Conservation (phyloP, 2,329 filamentous ascomycete species). For the Colletotrichum sp. region DNA sequence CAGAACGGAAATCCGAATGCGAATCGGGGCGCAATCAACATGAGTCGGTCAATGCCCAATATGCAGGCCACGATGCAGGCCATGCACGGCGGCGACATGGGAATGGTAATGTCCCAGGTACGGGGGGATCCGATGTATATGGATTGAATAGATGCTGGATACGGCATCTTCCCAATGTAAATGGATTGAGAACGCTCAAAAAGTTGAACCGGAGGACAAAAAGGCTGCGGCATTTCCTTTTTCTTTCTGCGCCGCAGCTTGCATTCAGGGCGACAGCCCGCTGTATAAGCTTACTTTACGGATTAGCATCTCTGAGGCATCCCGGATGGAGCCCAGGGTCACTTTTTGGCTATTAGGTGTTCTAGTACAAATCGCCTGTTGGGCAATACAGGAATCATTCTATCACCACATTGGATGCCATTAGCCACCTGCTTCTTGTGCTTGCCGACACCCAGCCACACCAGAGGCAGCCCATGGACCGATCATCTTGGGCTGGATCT, state of each 20-base stretch:
- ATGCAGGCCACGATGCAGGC: conserved; percentile 48
- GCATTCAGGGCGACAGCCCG: conserved; percentile 4
- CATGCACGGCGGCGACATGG: conserved; percentile 48
- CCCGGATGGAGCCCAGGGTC: not conserved
- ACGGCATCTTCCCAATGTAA: not conserved
- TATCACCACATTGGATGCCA: not conserved
- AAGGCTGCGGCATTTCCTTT: not conserved
- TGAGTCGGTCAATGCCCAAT: conserved; percentile 52
- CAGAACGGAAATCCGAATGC: conserved; percentile 43
- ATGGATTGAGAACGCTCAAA: not conserved
- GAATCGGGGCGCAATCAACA: conserved; percentile 40
- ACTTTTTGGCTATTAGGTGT: not conserved
- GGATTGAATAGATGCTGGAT: conserved; percentile 38
- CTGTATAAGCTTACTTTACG: conserved; percentile 16
- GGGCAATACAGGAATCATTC: not conserved
- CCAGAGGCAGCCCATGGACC: not conserved
- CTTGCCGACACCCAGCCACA: not conserved
- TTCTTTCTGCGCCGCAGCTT: not conserved
- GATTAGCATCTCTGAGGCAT: conserved; percentile 1
- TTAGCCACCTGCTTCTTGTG: not conserved
- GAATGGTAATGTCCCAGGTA: conserved; percentile 50
- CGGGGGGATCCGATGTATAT: conserved; percentile 58
- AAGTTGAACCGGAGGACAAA: not conserved
- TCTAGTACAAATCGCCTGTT: conserved; percentile 1
- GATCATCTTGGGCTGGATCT: not conserved